Evolutionary conservation across 331 rosid species (phyloP), one percentile per base, ranked within the genome.

Genomic region (Ulmus americana): DNA sequence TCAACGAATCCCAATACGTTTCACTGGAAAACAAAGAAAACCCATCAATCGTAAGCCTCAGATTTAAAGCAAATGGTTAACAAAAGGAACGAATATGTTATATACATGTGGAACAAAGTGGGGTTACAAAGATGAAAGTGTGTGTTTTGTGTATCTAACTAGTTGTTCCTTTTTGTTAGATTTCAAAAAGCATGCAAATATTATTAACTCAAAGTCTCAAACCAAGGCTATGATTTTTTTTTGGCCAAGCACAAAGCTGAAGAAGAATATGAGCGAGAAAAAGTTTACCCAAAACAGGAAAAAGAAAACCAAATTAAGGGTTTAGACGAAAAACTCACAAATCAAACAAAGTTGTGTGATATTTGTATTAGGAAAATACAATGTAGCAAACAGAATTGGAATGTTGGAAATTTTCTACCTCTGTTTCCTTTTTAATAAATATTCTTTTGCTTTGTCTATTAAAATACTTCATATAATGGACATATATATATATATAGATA

Each of bases 141-240:
- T 68, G 59, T 66, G 43, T 39, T 59, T 35, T 66, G 55, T 49
- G 38, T 41, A 15, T n/a, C 18, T 44, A 9, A 39, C 14, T 40
- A 9, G 67, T 8, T 49, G 10, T 57, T 41, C n/a, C 39, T 60
- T 64, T 65, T 69, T 35, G 28, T 67, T 59, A 18, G 67, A 82
- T 82, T 82, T 79, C 49, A 64, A 76, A 64, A 76, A 76, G 77
- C 83, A 83, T 82, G 75, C 80, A 70, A 73, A 28, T 28, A 28
- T 28, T 65, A 74, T 59, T 6, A 72, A 76, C 77, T 55, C 51
- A n/a, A n/a, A n/a, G n/a, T n/a, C n/a, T n/a, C n/a, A 13, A 16
- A 18, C 51, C 39, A 16, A 18, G 39, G 20, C 45, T 61, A 47
- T 11, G 1, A n/a, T n/a, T 50, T 1, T 9, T 55, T 28, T 38